These are phyloP conservation scores for Talaromyces islandicus DNA, from an alignment of 2,329 filamentous ascomycete genomes.

Conservation along the genomic window DNA sequence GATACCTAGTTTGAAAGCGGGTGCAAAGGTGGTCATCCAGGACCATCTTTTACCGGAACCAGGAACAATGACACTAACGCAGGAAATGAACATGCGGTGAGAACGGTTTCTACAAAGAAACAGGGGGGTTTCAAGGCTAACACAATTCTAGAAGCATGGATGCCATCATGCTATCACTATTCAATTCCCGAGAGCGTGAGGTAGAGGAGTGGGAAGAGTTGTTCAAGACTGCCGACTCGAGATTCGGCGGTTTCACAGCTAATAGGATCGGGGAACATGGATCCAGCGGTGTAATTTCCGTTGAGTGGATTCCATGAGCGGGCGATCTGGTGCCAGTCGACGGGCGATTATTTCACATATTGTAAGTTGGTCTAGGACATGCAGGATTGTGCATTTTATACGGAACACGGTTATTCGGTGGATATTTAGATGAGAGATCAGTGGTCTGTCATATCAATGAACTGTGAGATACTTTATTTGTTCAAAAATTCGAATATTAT, in stretches of 20 bases:
- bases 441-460: background rate
- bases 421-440: background rate
- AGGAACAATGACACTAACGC: conserved; percentile 9
- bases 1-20: conserved; percentile 18
- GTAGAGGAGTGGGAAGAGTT: conserved; percentile 43
- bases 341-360: no score
- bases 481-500: background rate
- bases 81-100: conserved; percentile 13
- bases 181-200: conserved; percentile 49
- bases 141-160: conserved; percentile 38
- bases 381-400: background rate
- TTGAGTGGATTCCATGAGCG: conserved; percentile 4
- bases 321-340: background rate
- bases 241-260: background rate
- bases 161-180: conserved; percentile 46
- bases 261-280: conserved; percentile 7
- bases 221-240: conserved; percentile 36
- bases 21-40: conserved; percentile 11
- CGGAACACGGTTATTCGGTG: background rate
- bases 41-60: conserved; percentile 14
- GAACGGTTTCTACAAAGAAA: background rate
- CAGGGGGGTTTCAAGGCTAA: background rate
- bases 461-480: background rate
- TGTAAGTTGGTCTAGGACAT: background rate
- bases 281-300: conserved; percentile 8